Evolutionary conservation across 352 stramenopile genomes (phyloP).

Genomic region (Pythium aquatile): DNA sequence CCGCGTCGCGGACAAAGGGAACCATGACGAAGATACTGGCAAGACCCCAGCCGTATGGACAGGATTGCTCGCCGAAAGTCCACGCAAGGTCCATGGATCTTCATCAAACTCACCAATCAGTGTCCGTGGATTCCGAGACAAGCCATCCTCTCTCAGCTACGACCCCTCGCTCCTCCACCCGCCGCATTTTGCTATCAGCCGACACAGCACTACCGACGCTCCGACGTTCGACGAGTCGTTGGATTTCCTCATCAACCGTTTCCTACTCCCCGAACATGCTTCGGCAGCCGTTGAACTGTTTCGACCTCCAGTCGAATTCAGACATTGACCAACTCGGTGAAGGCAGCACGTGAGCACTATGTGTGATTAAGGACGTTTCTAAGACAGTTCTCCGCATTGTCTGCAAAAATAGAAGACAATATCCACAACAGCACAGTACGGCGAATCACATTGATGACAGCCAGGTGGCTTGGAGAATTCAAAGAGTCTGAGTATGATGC

Average conservation of each 20-base stretch:
- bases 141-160: background rate
- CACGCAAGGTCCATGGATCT: background rate
- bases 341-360: too few species aligned
- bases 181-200: background rate
- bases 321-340: too few species aligned
- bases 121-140: background rate
- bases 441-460: too few species aligned
- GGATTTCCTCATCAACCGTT: conserved; percentile 50
- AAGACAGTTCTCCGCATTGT: too few species aligned
- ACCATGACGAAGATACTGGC: background rate
- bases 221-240: conserved; percentile 62
- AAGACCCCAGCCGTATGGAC: background rate
- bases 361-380: too few species aligned
- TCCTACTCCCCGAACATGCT: background rate
- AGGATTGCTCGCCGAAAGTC: background rate
- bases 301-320: too few species aligned
- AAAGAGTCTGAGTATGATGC: too few species aligned
- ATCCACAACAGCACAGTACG: too few species aligned
- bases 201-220: background rate
- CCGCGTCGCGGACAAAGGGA: background rate
- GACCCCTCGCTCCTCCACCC: background rate
- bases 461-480: too few species aligned
- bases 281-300: too few species aligned
- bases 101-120: background rate
- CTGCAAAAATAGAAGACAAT: too few species aligned